Evolutionary conservation across 768 basidiomycete genomes (phyloP), one percentile per base, ranked within the genome.

Genomic region (Chalciporus chontae): DNA sequence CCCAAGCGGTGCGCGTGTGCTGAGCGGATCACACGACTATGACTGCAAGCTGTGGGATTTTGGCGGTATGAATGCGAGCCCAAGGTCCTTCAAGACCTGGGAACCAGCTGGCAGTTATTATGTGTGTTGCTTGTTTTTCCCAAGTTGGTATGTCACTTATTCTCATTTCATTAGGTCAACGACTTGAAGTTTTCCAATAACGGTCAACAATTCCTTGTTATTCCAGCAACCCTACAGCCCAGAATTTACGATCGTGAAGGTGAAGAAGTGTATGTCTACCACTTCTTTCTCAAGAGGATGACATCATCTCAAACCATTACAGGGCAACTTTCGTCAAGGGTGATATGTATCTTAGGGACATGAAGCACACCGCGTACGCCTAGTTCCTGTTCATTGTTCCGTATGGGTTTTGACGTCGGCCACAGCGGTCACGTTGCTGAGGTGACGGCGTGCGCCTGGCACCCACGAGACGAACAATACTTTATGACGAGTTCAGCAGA

Each of bases 41-140:
- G 96, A 99, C 69, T 85, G 88, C 69, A 98, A 98, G 72, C 69
- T 99, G 47, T 99, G 95, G 94, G 96, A 99, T 70, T 98, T 98
- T 69, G 95, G 95, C 59, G 96, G 96, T 14, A 99, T 99, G 96
- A 88, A 90, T 63, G 73, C 77, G 54, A 73, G 83, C 55, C 84
- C 86, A 69, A 91, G 91, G 69, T 94, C 96, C 14, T 98, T 99
- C 80, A 90, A 94, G 72, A 90, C 82, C 57, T 98, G 90, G 84
- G 96, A 99, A 66, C 90, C 94, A 53, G 85, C 89, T 51, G 93
- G 90, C 55, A 90, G 85, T 60, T 96, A 96, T 69, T 85, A 94
- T 71, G 93, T 94, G 56, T 49, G 69, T 65, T 40, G 14, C 21
- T 45, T 36, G 51, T 45, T 34, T 34, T 11, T 38, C 14, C 42